These are phyloP conservation scores for Parietaria judaica DNA, from an alignment of 306 rosid genomes.

Conservation along the genomic window DNA sequence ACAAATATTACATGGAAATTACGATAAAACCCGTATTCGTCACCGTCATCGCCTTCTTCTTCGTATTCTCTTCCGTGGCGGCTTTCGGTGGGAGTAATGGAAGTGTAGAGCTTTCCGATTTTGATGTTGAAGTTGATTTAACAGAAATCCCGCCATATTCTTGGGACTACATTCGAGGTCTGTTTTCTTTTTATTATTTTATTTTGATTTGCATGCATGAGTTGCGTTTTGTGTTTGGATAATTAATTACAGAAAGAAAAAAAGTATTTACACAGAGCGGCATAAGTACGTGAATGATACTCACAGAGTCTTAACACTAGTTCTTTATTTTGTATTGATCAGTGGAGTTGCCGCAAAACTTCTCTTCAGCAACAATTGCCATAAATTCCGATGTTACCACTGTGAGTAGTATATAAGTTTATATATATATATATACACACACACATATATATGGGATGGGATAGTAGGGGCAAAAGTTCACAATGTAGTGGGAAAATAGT, in stretches of 20 bases:
- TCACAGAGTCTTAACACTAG: too few species aligned
- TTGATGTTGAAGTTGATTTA: background rate
- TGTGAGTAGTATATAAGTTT: background rate
- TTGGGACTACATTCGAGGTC: conserved; percentile 10
- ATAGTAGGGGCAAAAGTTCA: too few species aligned
- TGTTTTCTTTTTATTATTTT: background rate
- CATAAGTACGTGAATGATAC: too few species aligned
- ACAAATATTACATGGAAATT: background rate
- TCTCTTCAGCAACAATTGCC: conserved; percentile 9
- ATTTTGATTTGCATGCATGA: background rate
- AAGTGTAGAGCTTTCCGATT: background rate
- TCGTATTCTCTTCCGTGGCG: background rate
- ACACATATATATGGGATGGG: too few species aligned
- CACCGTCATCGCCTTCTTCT: background rate
- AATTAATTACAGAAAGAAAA: background rate
- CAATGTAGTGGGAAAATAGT: too few species aligned
- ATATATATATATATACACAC: too few species aligned
- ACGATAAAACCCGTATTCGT: background rate
- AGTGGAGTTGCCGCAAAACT: conserved; percentile 7
- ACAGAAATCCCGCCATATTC: background rate
- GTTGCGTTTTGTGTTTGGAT: background rate
- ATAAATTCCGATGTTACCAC: conserved; percentile 1
- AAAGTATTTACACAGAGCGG: too few species aligned
- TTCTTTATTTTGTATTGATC: background rate
- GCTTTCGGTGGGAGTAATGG: background rate